phyloP scores from a whole-genome alignment of 108 stramenopile genomes.

The Tribonema minus region DNA sequence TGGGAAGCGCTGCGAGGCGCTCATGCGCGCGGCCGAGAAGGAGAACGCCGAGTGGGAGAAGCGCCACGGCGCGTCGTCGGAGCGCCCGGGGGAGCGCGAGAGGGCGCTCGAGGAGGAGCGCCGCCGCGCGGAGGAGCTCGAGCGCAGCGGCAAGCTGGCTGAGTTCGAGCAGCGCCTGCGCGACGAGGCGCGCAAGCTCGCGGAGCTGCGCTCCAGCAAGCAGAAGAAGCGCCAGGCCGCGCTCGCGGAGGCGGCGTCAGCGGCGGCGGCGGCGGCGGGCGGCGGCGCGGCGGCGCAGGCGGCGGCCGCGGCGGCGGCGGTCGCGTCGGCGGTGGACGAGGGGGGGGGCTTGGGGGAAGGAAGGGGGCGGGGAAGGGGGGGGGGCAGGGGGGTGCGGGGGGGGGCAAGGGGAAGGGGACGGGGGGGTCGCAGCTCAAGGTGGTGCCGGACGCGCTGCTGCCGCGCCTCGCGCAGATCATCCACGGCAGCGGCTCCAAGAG shows the following conservation, averaged over 20 bases:
- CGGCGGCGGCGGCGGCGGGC: neutral
- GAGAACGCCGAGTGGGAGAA: slow-evolving; percentile 45
- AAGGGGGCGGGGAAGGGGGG: neutral
- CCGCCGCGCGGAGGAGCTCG: slow-evolving; percentile 21
- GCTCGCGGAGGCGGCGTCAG: neutral
- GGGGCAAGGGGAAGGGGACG: neutral
- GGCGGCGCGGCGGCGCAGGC: neutral
- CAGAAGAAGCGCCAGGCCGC: slow-evolving; percentile 17
- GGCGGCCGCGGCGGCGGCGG: neutral
- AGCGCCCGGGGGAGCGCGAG: neutral
- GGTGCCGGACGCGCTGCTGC: slow-evolving; percentile 41
- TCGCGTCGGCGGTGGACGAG: neutral
- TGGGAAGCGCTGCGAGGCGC: slow-evolving; percentile 50
- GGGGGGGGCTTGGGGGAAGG: neutral
- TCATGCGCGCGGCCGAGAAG: slow-evolving; percentile 53
- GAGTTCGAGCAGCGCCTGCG: slow-evolving; percentile 34
- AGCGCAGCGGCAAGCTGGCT: slow-evolving; percentile 15
- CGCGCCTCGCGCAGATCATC: slow-evolving; percentile 28
- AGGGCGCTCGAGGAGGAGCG: slow-evolving; percentile 18
- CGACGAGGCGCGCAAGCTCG: slow-evolving; percentile 14
- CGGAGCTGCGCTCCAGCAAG: slow-evolving; percentile 23
- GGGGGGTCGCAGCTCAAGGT: slow-evolving; percentile 15
- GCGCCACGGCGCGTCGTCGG: neutral
- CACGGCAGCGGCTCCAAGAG: slow-evolving; percentile 31
- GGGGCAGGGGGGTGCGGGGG: neutral